Percentiles rank a stretch among this genome's conserved stretches.
Evolutionary conservation across 331 rosid genomes (phyloP).

Genomic region (Malus hybrid): DNA sequence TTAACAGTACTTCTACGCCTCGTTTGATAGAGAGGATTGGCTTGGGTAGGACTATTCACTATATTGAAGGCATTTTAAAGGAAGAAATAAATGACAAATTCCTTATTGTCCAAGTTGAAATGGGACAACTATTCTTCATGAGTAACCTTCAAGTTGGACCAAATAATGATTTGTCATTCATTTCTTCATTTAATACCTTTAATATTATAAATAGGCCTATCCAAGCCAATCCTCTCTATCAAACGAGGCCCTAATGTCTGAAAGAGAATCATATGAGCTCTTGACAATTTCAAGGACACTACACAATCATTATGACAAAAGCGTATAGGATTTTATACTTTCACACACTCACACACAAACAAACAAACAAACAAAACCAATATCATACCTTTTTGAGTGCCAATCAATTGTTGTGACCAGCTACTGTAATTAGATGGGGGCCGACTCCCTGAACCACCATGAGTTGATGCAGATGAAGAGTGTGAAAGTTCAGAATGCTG

Average conservation of each 20-base stretch:
- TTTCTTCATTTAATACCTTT: too few species aligned
- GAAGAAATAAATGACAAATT: too few species aligned
- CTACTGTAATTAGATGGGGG: constrained; percentile 72
- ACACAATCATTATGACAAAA: not conserved
- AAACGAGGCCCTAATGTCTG: not conserved
- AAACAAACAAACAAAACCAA: not conserved
- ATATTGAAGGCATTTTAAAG: too few species aligned
- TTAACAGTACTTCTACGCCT: not conserved
- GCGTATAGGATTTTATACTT: not conserved
- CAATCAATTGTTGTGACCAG: constrained; percentile 56
- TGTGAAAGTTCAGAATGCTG: constrained; percentile 39
- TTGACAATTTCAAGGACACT: not conserved
- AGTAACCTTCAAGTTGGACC: too few species aligned
- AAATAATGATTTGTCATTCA: too few species aligned
- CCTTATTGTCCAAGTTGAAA: too few species aligned
- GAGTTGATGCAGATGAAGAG: constrained; percentile 39
- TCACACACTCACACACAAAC: not conserved
- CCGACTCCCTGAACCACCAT: constrained; percentile 44
- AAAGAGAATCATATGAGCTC: not conserved
- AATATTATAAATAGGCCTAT: too few species aligned
- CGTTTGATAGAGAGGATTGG: too few species aligned
- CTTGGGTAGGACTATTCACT: too few species aligned
- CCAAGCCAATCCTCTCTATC: too few species aligned
- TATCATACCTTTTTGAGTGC: constrained; percentile 67
- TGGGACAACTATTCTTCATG: too few species aligned